A percentile compares a stretch with the other conserved stretches of the same genome.
Evolutionary conservation across 78 protist genomes (phyloP).

Genomic region (Dictyostelium citrinum): DNA sequence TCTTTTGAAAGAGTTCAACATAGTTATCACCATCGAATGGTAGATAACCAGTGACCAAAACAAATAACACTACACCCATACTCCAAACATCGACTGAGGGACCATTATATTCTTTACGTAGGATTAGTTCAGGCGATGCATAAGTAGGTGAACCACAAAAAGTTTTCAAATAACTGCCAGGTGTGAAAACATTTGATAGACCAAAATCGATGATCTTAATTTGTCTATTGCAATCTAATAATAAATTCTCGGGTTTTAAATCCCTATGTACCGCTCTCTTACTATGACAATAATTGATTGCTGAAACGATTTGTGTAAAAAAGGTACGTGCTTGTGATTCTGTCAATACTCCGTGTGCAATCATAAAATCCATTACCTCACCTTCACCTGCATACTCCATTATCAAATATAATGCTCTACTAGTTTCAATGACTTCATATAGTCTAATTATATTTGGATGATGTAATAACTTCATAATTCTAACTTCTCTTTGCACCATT

Average conservation of each 20-base stretch:
- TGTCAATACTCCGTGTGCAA: conserved; percentile 80
- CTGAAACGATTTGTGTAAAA: conserved; percentile 86
- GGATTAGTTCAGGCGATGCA: conserved; percentile 90
- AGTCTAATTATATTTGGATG: conserved; percentile 83
- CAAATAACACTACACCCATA: conserved; percentile 96
- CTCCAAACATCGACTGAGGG: conserved; percentile 95
- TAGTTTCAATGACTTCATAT: conserved; percentile 82
- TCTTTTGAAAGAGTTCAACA: conserved; percentile 93
- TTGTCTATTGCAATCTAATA: conserved; percentile 90
- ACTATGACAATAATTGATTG: conserved; percentile 89
- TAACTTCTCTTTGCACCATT: conserved; percentile 82
- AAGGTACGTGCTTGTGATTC: conserved; percentile 88
- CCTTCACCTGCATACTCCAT: conserved; percentile 91
- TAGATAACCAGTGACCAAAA: conserved; percentile 96
- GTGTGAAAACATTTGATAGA: conserved; percentile 78
- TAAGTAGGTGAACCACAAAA: conserved; percentile 94
- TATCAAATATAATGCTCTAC: conserved; percentile 74
- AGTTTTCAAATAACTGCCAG: conserved; percentile 85
- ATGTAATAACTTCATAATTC: conserved; percentile 74
- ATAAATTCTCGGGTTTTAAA: conserved; percentile 92
- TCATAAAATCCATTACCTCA: conserved; percentile 91
- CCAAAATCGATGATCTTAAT: conserved; percentile 95
- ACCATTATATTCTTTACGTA: conserved; percentile 85
- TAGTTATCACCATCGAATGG: conserved; percentile 99
- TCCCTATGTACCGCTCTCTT: conserved; percentile 81